A percentile compares a stretch with the other conserved stretches of the same genome.
Conservation (phyloP, 2,329 filamentous ascomycete genomes). For the Calonectria hongkongensis region DNA sequence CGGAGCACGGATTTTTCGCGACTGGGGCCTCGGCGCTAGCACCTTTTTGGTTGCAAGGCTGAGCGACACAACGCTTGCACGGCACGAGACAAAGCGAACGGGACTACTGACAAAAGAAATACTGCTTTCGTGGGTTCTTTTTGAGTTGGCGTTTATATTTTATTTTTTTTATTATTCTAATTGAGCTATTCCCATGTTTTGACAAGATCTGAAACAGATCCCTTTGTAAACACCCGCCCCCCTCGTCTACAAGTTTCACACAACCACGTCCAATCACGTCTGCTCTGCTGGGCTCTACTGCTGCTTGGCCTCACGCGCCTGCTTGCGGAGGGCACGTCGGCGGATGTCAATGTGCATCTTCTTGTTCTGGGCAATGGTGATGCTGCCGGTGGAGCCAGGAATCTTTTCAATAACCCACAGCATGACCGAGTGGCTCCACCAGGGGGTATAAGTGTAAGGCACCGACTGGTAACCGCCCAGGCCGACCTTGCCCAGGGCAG, state of each 20-base stretch:
- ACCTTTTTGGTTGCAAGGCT: constrained; percentile 60
- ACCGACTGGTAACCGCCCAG: constrained; percentile 86
- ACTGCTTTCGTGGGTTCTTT: background rate
- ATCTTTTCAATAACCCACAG: constrained; percentile 85
- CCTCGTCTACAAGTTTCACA: background rate
- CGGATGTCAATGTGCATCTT: constrained; percentile 90
- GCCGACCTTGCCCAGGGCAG: constrained; percentile 87
- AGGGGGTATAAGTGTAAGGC: constrained; percentile 91
- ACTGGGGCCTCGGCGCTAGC: constrained; percentile 58
- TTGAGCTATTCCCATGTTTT: background rate
- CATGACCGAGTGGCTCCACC: constrained; percentile 93
- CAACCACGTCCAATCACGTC: background rate
- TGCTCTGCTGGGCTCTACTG: constrained; percentile 52
- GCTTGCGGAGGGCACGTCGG: constrained; percentile 87
- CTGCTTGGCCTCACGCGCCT: constrained; percentile 87
- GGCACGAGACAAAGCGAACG: constrained; percentile 36
- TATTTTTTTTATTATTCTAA: constrained; percentile 15
- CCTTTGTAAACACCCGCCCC: background rate
- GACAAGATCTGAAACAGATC: constrained; percentile 17
- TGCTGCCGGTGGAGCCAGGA: constrained; percentile 68
- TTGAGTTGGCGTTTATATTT: background rate
- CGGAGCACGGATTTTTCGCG: constrained; percentile 63
- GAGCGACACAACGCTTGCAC: constrained; percentile 48
- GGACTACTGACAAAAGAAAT: constrained; percentile 10
- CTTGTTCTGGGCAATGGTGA: constrained; percentile 71